Conservation (phyloP, 2,329 filamentous ascomycete species). For the Xylaria sp. region DNA sequence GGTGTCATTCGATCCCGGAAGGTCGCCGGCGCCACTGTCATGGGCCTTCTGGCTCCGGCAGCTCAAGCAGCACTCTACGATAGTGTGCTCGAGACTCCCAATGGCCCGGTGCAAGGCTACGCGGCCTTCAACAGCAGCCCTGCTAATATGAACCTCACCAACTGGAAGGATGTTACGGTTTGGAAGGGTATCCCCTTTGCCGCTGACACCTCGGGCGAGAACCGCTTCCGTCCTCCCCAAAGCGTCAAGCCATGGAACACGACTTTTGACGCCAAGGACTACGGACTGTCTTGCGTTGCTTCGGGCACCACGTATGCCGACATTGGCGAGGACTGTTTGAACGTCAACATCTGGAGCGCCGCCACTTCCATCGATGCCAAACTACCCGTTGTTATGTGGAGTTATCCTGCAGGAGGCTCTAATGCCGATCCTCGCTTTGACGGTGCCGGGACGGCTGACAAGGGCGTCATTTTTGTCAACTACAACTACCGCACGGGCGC, state of each 20-base stretch:
- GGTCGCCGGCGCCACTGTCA: not conserved
- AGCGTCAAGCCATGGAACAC: constrained; percentile 28
- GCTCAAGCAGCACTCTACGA: constrained; percentile 29
- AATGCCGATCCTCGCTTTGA: constrained; percentile 31
- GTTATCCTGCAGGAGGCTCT: constrained; percentile 23
- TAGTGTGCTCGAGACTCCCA: constrained; percentile 24
- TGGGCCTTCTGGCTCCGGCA: constrained; percentile 10
- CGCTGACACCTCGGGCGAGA: constrained; percentile 10
- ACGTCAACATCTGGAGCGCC: constrained; percentile 43
- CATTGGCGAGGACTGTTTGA: constrained; percentile 42
- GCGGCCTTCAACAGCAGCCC: constrained; percentile 31
- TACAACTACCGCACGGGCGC: constrained; percentile 24
- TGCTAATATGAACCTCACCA: constrained; percentile 23
- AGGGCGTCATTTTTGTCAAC: constrained; percentile 24
- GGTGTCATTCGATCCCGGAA: not conserved
- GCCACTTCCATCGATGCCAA: constrained; percentile 36
- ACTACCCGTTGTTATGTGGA: constrained; percentile 41
- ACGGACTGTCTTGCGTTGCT: constrained; percentile 19
- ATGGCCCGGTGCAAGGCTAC: constrained; percentile 31
- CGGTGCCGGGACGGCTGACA: constrained; percentile 30
- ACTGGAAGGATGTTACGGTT: constrained; percentile 24
- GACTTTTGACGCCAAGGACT: constrained; percentile 27
- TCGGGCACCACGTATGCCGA: constrained; percentile 19
- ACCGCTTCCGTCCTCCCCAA: constrained; percentile 18
- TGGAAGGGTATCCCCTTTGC: constrained; percentile 23